Base-by-base conservation (phyloP, 345 rosid species). In the Cardamine occulta region DNA sequence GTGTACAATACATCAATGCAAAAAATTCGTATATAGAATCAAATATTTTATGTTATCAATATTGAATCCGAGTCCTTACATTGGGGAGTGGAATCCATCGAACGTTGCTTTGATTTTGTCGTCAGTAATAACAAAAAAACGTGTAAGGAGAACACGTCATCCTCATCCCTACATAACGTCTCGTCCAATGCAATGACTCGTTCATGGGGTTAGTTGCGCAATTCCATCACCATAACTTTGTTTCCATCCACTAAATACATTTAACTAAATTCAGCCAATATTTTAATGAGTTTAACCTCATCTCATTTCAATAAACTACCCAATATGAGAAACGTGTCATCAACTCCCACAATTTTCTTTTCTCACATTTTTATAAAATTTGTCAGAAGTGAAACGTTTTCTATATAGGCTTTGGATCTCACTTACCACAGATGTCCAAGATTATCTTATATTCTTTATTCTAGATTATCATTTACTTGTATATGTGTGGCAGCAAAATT, bases 201-300 rank as follows among this genome's bases (percentile, higher is more conserved):
- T 67, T 59, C 55, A 59, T 59, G 74, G 54, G 62, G n/a, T 68
- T 75, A 32, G 79, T 40, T 75, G 63, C 29, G 63, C 74, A 61
- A 31, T 75, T 24, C 69, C 63, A 75, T 68, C 79, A 55, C 57
- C 64, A 14, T 31, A 3, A 39, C 70, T 62, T 75, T 68, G 55
- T 68, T 75, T 75, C 45, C 44, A 58, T 74, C 58, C 23, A 12
- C 66, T n/a, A 73, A 24, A n/a, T 24, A 1, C 6, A 40, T 39
- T 44, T 52, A 10, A 59, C 49, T 42, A 31, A 44, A 19, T 58
- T 70, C 56, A 44, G 65, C 23, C 23, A n/a, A 15, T 24, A 10
- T 53, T 13, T 70, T 18, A 9, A 21, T 56, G 24, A 48, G 21
- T 0, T 3, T 10, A 6, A 23, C 8, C 32, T 70, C 18, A 10